Base-by-base conservation (phyloP, 805 yeast genomes). In the Lipomyces chichibuensis region DNA sequence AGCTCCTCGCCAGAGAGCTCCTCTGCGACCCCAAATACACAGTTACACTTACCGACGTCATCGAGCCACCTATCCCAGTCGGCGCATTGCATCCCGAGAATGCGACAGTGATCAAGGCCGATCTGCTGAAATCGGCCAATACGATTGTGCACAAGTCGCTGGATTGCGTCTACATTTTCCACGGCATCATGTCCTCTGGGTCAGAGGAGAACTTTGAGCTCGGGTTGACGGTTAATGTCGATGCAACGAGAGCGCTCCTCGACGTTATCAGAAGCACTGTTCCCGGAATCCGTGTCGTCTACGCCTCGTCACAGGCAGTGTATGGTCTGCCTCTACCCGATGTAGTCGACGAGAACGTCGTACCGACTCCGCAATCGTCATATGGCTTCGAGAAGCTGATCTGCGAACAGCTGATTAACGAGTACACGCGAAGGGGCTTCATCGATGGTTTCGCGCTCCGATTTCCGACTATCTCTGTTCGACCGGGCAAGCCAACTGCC, bases 141-240 rank as follows among this genome's bases (percentile, higher is more conserved):
- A 43, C 51, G 2, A 58, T 71, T 4, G 60, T 67, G 37, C 58
- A 63, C 23, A 20, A 55, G 14, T 66, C 64, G 43, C 23, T 71
- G 17, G 71, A 69, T 51, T 66, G 63, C 2, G 69, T 65, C 27
- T 72, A 59, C 43, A 60, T 73, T 27, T 71, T 73, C 56, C 75
- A 73, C 60, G 75, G 75, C 20, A 70, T 73, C 63, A 73, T 73
- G 75, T 73, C 75, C 4, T 69, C 74, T 17, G 75, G 75, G 17
- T 60, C 75, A 7, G 75, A 73, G 62, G 69, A 64, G 46, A 65
- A 73, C 59, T 73, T 72, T 51, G 74, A 71, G 60, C 71, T 73
- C 20, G 75, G 75, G 14, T 65, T 72, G 68, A 55, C 62, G 6
- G 75, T 70, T 29, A 73, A 73, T 46, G 55, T 73, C 33, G 74